A percentile compares a stretch with the other conserved stretches of the same genome.
phyloP scores from a whole-genome alignment of 306 rosid species.

The Gillenia trifoliata region DNA sequence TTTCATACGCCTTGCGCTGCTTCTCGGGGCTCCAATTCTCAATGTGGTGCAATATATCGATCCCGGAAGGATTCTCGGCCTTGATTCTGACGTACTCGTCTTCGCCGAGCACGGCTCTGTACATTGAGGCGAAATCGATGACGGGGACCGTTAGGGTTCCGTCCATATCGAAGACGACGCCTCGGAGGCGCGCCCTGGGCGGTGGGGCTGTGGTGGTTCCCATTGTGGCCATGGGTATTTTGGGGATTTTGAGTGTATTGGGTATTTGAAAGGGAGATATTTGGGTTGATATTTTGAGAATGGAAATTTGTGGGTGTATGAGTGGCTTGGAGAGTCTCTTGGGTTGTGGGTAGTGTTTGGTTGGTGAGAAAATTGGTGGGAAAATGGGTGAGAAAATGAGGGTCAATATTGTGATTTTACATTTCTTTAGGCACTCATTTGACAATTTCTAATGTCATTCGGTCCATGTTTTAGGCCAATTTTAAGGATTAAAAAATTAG shows the following conservation, averaged over 20 bases:
- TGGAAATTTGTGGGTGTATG: background rate
- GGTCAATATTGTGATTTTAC: no score
- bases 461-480: no score
- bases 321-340: background rate
- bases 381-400: background rate
- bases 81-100: constrained; percentile 53
- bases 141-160: constrained; percentile 91
- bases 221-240: constrained; percentile 35
- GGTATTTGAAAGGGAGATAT: background rate
- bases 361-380: background rate
- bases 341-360: background rate
- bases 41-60: constrained; percentile 69
- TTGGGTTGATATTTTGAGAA: background rate
- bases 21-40: constrained; percentile 51
- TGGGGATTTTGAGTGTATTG: background rate
- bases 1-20: constrained; percentile 61
- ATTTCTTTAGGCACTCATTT: no score
- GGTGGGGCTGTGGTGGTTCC: constrained; percentile 1
- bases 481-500: no score
- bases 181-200: constrained; percentile 57
- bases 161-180: constrained; percentile 96
- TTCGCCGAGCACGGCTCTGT: constrained; percentile 77
- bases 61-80: constrained; percentile 58
- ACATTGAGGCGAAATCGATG: constrained; percentile 81
- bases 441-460: no score